Evolutionary conservation across 257 asterid genomes (phyloP).

Genomic region (Solanum clarkiae): DNA sequence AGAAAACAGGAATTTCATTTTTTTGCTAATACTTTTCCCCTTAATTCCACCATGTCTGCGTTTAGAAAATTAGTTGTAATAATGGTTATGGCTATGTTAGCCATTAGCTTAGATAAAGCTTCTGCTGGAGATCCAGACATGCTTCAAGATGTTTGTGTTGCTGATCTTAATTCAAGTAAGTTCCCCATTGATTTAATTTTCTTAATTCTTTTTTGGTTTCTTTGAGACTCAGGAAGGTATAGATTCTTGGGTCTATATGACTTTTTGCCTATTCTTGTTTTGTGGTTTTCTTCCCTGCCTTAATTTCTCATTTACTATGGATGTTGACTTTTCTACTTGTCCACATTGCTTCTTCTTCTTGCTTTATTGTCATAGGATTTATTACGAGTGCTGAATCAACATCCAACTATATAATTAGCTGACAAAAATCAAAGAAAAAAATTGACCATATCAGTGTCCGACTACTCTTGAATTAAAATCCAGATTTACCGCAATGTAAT

Average conservation of each 20-base stretch:
- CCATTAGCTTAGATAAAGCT: slow-evolving; percentile 3
- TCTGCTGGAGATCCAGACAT: slow-evolving; percentile 37
- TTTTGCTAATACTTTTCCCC: not conserved
- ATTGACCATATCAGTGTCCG: not conserved
- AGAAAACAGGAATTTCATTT: not conserved
- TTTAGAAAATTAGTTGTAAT: not conserved
- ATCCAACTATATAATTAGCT: not conserved
- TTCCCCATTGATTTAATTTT: not conserved
- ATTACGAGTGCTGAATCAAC: not conserved
- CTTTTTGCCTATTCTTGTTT: not conserved
- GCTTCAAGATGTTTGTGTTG: slow-evolving; percentile 62
- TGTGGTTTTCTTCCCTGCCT: not conserved
- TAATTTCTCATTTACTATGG: not conserved
- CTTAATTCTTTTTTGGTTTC: not conserved
- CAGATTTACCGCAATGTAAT: not conserved
- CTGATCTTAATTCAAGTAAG: slow-evolving; percentile 44
- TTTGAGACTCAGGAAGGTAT: not conserved
- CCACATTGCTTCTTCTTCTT: not conserved
- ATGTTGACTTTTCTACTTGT: not conserved
- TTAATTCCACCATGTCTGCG: not conserved
- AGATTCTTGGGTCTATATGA: not conserved
- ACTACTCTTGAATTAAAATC: not conserved
- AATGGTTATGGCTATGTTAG: not conserved
- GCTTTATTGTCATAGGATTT: not conserved
- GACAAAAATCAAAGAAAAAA: not conserved